Percentiles rank a stretch among this genome's conserved stretches.
Conservation (phyloP, 2,329 filamentous ascomycete species). For the Arthrobotrys conoides region DNA sequence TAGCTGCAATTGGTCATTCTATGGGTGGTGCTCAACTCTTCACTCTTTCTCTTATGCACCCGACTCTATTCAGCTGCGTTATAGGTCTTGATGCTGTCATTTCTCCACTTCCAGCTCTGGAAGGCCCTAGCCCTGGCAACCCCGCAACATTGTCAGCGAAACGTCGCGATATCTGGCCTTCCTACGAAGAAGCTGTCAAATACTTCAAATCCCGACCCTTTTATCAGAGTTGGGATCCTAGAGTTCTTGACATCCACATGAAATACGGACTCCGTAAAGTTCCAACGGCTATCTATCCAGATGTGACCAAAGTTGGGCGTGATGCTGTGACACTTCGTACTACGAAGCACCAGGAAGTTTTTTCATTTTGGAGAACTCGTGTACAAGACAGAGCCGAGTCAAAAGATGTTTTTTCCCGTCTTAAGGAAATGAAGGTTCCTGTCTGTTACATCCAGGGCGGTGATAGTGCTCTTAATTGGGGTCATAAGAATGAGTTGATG, state of each 20-base stretch:
- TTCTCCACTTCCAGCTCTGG: constrained; percentile 66
- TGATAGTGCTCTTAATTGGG: constrained; percentile 72
- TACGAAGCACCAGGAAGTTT: constrained; percentile 88
- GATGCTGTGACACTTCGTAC: constrained; percentile 80
- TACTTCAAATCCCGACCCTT: constrained; percentile 79
- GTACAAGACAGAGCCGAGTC: constrained; percentile 69
- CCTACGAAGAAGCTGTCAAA: constrained; percentile 76
- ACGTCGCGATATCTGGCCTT: constrained; percentile 86
- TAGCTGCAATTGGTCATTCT: constrained; percentile 89
- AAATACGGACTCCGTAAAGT: constrained; percentile 80
- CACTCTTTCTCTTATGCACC: constrained; percentile 76
- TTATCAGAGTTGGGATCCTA: constrained; percentile 84
- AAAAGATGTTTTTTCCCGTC: constrained; percentile 71
- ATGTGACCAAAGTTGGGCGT: constrained; percentile 61
- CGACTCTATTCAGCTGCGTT: constrained; percentile 81
- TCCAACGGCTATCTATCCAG: constrained; percentile 75
- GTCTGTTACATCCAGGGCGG: constrained; percentile 80
- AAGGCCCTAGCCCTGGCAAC: constrained; percentile 65
- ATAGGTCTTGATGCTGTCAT: constrained; percentile 90
- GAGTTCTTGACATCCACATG: constrained; percentile 82
- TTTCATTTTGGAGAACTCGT: constrained; percentile 77
- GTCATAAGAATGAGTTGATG: constrained; percentile 72
- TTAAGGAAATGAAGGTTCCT: constrained; percentile 75
- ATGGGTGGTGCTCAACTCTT: constrained; percentile 78
- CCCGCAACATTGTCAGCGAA: constrained; percentile 76